These are phyloP conservation scores for Herpotrichia juniperi DNA, from an alignment of 2,329 filamentous ascomycete species.

Conservation along the genomic window DNA sequence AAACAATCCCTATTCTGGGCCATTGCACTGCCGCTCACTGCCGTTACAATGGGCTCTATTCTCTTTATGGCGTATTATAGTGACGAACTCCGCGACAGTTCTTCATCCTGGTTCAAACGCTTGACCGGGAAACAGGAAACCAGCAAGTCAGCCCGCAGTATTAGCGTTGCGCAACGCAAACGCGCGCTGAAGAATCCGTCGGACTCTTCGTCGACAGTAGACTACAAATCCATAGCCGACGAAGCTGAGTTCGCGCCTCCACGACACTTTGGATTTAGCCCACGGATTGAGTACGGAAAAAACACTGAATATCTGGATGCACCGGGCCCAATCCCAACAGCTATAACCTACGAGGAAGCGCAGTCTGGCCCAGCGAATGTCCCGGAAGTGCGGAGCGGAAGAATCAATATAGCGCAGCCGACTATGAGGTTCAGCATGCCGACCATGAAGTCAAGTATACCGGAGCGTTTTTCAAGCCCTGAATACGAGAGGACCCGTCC, in stretches of 20 bases:
- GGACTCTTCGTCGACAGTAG: conserved; percentile 16
- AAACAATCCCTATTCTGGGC: conserved; percentile 50
- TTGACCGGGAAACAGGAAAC: conserved; percentile 25
- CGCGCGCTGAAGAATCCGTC: conserved; percentile 11
- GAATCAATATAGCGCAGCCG: too few relatives aligned
- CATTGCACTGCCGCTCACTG: conserved; percentile 36
- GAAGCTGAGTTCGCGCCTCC: conserved; percentile 32
- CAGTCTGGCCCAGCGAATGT: too few relatives aligned
- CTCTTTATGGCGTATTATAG: conserved; percentile 38
- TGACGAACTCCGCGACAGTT: conserved; percentile 26
- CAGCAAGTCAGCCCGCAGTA: conserved; percentile 19
- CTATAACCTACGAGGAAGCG: too few relatives aligned
- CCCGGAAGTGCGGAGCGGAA: neutral
- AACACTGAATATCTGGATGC: neutral
- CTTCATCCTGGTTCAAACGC: conserved; percentile 16
- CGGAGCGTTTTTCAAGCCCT: neutral
- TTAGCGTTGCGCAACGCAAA: conserved; percentile 34
- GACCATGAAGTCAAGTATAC: neutral
- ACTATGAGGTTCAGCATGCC: too few relatives aligned
- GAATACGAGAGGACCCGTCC: neutral
- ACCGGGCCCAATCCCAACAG: neutral
- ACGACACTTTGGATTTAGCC: conserved; percentile 6
- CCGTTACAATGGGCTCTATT: conserved; percentile 28
- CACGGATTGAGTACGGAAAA: neutral
- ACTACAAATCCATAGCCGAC: conserved; percentile 21